Conservation (phyloP, 2,329 filamentous ascomycete genomes). For the Phialophora tarda region DNA sequence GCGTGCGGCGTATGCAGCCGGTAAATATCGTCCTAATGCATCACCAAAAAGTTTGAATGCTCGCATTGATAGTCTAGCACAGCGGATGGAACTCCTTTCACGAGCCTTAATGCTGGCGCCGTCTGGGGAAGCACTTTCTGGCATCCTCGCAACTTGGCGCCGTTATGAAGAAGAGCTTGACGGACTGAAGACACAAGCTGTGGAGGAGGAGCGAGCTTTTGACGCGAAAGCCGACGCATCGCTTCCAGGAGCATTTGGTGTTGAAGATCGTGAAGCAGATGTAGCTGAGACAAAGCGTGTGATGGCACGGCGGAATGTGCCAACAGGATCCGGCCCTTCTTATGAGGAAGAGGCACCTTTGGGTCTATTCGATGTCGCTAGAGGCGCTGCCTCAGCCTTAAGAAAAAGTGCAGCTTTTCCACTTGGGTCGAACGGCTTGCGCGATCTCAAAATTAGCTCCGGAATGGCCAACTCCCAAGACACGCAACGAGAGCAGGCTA, state of each 20-base stretch:
- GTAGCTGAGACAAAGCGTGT: conserved; percentile 52
- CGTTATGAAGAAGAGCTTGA: conserved; percentile 66
- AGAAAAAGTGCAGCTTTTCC: conserved; percentile 55
- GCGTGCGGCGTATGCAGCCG: conserved; percentile 68
- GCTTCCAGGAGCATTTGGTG: conserved; percentile 53
- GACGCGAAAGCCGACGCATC: conserved; percentile 59
- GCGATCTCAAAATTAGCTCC: conserved; percentile 31
- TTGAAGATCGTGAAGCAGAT: conserved; percentile 52
- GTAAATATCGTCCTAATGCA: conserved; percentile 56
- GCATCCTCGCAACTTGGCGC: conserved; percentile 67
- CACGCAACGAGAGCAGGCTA: conserved; percentile 22
- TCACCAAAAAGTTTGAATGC: conserved; percentile 45
- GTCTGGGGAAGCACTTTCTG: conserved; percentile 59
- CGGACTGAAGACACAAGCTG: conserved; percentile 59
- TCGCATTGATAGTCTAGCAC: conserved; percentile 62
- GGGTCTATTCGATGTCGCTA: conserved; percentile 59
- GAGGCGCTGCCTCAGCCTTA: conserved; percentile 56
- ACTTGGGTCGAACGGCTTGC: conserved; percentile 40
- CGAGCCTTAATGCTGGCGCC: conserved; percentile 66
- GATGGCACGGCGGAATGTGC: conserved; percentile 45
- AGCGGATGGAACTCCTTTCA: conserved; percentile 69
- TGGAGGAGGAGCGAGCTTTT: conserved; percentile 62
- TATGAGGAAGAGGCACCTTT: conserved; percentile 54
- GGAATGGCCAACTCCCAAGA: not conserved
- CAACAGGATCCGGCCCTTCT: conserved; percentile 27